A percentile compares a stretch with the other conserved stretches of the same genome.
Evolutionary conservation across 306 rosid species (phyloP).

Genomic region (Elaeagnus macrophylla): DNA sequence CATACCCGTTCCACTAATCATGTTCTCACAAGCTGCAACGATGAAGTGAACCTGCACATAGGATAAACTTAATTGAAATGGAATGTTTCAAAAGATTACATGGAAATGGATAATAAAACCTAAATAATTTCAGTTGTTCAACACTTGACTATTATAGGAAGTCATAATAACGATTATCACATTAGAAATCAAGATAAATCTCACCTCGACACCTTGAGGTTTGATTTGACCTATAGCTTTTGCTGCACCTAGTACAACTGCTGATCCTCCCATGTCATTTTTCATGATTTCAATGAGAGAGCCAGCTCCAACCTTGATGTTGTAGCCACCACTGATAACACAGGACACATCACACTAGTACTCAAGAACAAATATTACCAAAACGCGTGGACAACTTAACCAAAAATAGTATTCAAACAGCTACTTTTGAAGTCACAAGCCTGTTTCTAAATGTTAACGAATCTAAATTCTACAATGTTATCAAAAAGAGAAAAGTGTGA

Average conservation of each 20-base stretch:
- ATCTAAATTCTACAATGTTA: too few relatives aligned
- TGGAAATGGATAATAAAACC: too few relatives aligned
- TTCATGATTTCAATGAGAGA: constrained; percentile 86
- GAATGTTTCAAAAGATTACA: constrained; percentile 4
- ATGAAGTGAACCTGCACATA: constrained; percentile 83
- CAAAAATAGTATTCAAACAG: too few relatives aligned
- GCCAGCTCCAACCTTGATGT: constrained; percentile 98
- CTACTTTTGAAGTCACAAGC: too few relatives aligned
- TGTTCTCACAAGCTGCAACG: constrained; percentile 98
- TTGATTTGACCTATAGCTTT: constrained; percentile 94
- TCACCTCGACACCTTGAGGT: constrained; percentile 95
- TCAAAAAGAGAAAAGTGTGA: too few relatives aligned
- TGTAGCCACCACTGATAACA: constrained; percentile 88
- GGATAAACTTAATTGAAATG: constrained; percentile 1
- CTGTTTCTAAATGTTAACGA: too few relatives aligned
- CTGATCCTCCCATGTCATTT: constrained; percentile 96
- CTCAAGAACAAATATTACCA: not conserved
- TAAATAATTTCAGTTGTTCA: constrained; percentile 2
- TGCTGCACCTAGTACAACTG: constrained; percentile 95
- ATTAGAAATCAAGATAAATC: constrained; percentile 14
- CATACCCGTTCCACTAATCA: constrained; percentile 99
- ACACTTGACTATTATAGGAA: not conserved
- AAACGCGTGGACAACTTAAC: too few relatives aligned
- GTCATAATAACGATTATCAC: not conserved
- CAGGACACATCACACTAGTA: constrained; percentile 4